These are phyloP conservation scores for Dichotomopilus funicola DNA, from an alignment of 2,329 filamentous ascomycete genomes.

Conservation along the genomic window DNA sequence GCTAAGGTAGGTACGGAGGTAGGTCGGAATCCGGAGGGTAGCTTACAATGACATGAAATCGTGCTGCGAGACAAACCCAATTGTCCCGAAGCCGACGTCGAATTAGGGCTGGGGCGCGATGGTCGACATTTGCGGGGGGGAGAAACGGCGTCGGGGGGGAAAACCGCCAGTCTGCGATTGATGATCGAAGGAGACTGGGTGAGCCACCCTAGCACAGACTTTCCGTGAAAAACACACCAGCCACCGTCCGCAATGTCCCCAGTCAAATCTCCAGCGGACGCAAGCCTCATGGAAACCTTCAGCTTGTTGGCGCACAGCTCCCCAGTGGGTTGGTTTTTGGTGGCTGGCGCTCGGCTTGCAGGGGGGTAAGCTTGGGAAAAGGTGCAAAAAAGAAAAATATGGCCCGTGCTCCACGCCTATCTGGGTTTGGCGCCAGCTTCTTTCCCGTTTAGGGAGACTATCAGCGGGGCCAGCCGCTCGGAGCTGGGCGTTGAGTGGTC, in stretches of 20 bases:
- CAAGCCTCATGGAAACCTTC: too few species aligned
- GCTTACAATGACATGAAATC: conserved; percentile 24
- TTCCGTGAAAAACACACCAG: too few species aligned
- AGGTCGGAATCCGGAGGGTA: background rate
- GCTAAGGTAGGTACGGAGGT: too few species aligned
- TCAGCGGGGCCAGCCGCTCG: background rate
- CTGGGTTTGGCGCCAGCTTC: conserved; percentile 5
- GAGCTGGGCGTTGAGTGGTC: background rate
- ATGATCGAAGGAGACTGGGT: too few species aligned
- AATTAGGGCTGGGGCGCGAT: background rate
- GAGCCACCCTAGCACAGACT: too few species aligned
- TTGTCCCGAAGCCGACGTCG: conserved; percentile 17
- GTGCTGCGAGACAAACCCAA: conserved; percentile 20
- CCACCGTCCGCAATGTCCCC: too few species aligned
- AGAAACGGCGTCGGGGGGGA: background rate
- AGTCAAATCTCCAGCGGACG: too few species aligned
- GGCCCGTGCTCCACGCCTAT: conserved; percentile 11
- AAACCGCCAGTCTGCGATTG: too few species aligned
- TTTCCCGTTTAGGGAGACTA: conserved; percentile 1
- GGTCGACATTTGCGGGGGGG: conserved; percentile 10
- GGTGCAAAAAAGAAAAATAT: conserved; percentile 5
- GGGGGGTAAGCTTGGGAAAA: background rate
- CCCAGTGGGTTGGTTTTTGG: background rate
- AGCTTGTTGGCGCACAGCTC: too few species aligned
- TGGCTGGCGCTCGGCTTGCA: background rate